These are phyloP conservation scores for Talaromyces sp. DNA, from an alignment of 2,329 filamentous ascomycete genomes.

Conservation along the genomic window DNA sequence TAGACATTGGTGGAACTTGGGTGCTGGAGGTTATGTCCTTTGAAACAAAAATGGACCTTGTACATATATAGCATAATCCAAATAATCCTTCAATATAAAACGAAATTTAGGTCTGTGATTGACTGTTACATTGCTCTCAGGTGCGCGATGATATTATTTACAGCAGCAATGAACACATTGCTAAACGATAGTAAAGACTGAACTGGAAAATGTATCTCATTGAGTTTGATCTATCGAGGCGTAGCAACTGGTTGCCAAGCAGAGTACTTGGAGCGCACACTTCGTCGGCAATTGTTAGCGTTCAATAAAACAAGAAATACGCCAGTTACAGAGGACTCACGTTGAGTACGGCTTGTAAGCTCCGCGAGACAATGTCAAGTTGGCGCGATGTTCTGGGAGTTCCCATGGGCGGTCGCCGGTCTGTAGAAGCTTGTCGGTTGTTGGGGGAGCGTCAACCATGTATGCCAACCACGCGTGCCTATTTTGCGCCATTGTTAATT, in stretches of 20 bases:
- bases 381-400: conserved; percentile 66
- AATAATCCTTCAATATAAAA: not conserved
- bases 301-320: not conserved
- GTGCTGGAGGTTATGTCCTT: conserved; percentile 64
- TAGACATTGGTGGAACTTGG: conserved; percentile 71
- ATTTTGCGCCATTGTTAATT: not conserved
- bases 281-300: not conserved
- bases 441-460: conserved; percentile 80
- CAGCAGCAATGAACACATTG: conserved; percentile 7
- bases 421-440: conserved; percentile 68
- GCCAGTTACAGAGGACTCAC: conserved; percentile 55
- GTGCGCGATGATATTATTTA: not conserved
- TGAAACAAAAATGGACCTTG: conserved; percentile 20
- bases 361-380: conserved; percentile 69
- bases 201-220: conserved; percentile 4
- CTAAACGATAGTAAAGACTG: not conserved
- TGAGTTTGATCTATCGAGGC: conserved; percentile 18
- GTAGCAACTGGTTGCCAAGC: conserved; percentile 19
- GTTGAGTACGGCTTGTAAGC: conserved; percentile 94
- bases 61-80: conserved; percentile 11
- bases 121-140: not conserved
- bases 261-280: conserved; percentile 16
- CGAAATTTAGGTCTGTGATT: not conserved
- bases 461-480: conserved; percentile 98
- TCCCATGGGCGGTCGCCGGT: conserved; percentile 72